A percentile compares a stretch with the other conserved stretches of the same genome.
Evolutionary conservation across 108 stramenopile species (phyloP).

Genomic region (Cafeteria roenbergensis): DNA sequence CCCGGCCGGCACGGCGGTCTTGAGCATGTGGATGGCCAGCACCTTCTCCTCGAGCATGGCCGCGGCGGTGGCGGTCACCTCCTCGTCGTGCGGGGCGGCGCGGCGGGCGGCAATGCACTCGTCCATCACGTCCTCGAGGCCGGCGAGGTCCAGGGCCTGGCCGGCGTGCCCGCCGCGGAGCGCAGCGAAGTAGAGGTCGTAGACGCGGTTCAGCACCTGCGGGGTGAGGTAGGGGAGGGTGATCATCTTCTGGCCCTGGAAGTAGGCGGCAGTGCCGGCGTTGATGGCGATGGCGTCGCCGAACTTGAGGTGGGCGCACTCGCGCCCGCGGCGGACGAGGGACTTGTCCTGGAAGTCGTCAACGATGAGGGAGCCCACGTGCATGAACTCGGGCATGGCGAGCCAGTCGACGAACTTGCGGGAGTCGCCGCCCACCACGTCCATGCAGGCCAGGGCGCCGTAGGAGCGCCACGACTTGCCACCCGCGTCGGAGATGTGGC

Average conservation of each 20-base stretch:
- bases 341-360: constrained; percentile 22
- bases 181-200: constrained; percentile 18
- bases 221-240: neutral
- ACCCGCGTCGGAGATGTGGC: constrained; percentile 14
- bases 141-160: constrained; percentile 19
- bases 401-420: constrained; percentile 20
- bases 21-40: constrained; percentile 18
- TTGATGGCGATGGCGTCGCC: constrained; percentile 14
- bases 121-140: constrained; percentile 23
- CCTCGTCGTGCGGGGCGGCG: too few relatives aligned
- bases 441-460: constrained; percentile 24
- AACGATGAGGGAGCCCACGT: constrained; percentile 22
- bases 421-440: constrained; percentile 21
- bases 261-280: constrained; percentile 23
- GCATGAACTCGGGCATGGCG: constrained; percentile 25
- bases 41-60: constrained; percentile 14
- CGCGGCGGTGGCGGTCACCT: too few relatives aligned
- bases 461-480: constrained; percentile 25
- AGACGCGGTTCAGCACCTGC: constrained; percentile 14
- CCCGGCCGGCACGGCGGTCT: constrained; percentile 23
- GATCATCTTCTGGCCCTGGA: constrained; percentile 20
- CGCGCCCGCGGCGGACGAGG: constrained; percentile 13
- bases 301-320: constrained; percentile 11
- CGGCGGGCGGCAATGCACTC: constrained; percentile 12
- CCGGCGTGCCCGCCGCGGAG: constrained; percentile 24